Percentiles rank a stretch among this genome's conserved stretches.
Conservation (phyloP, 805 yeast species). For the Schwanniomyces sp. region DNA sequence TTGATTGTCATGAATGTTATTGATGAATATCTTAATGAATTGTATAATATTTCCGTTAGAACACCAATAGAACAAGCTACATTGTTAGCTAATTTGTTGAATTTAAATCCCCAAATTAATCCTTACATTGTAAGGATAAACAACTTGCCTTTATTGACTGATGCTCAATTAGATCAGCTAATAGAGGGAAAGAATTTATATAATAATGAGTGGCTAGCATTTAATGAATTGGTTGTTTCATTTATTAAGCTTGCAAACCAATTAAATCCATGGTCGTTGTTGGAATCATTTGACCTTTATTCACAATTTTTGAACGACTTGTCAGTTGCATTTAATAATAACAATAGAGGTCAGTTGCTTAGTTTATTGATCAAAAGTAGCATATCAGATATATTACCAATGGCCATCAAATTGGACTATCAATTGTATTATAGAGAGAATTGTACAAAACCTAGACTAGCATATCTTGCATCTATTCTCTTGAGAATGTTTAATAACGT, state of each 20-base stretch:
- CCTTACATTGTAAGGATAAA: slow-evolving; percentile 25
- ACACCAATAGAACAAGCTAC: slow-evolving; percentile 19
- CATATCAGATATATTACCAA: slow-evolving; percentile 41
- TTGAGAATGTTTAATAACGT: slow-evolving; percentile 62
- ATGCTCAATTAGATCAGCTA: slow-evolving; percentile 12
- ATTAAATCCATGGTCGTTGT: slow-evolving; percentile 51
- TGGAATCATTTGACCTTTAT: slow-evolving; percentile 56
- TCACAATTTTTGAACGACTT: slow-evolving; percentile 47
- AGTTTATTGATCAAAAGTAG: slow-evolving; percentile 34
- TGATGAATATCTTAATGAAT: slow-evolving; percentile 24
- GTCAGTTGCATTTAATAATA: slow-evolving; percentile 50
- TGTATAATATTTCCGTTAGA: slow-evolving; percentile 26
- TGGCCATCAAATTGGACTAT: slow-evolving; percentile 40
- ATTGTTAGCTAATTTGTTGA: slow-evolving; percentile 19
- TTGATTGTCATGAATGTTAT: slow-evolving; percentile 15
- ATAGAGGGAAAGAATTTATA: slow-evolving; percentile 23
- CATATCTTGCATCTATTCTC: slow-evolving; percentile 53
- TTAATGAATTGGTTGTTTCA: slow-evolving; percentile 43
- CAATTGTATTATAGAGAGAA: slow-evolving; percentile 43
- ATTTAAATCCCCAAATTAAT: slow-evolving; percentile 24
- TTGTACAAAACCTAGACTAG: slow-evolving; percentile 43
- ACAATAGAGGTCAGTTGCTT: slow-evolving; percentile 37
- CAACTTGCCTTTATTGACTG: slow-evolving; percentile 12
- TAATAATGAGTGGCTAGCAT: slow-evolving; percentile 45
- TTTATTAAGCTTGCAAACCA: slow-evolving; percentile 51